Base-by-base conservation (phyloP, 108 stramenopile genomes). In the Asterionellopsis glacialis region DNA sequence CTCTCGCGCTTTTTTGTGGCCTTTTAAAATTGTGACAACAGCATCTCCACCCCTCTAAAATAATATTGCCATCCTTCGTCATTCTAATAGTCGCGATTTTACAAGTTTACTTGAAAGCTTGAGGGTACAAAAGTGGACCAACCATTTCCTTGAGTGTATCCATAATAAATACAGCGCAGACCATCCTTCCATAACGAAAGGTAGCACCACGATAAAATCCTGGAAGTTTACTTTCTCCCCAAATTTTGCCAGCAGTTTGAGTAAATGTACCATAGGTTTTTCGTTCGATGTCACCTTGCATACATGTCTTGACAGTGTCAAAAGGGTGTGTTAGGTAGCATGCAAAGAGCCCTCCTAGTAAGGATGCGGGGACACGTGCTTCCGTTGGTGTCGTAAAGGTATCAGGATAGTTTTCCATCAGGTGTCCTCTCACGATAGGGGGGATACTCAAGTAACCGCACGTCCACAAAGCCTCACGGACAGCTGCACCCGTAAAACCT, bases 201-300 rank as follows among this genome's bases (percentile, higher is more conserved):
- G 94, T 92, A 9, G 94, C 90, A 44, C 94, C 94, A 57, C 90
- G 81, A 59, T 91, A 95, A 76, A 95, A 95, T 27, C 88, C 94
- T 47, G 86, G 75, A 23, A 95, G 48, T 11, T 84, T 83, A 57
- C 68, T 74, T 50, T 92, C 77, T n/a, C 53, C 59, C 1, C 16
- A 58, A 61, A 95, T 79, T 51, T 69, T 74, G 25, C 63, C 73
- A 12, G 79, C 94, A 18, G 90, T 87, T 42, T 88, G 65, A 28
- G 74, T 42, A 61, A 95, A 92, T n/a, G 74, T 78, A 11, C 86
- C 85, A 55, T 77, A 95, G 48, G 70, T 82, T 22, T 54, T 63
- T 44, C 94, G 69, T 64, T 95, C 90, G 68, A 95, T 90, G 67
- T 95, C 94, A 27, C 94, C 96, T 75, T 97, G 96, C 94, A 95